These are phyloP conservation scores for Phytophthora agathidicida DNA, from an alignment of 352 stramenopile genomes.

Conservation along the genomic window DNA sequence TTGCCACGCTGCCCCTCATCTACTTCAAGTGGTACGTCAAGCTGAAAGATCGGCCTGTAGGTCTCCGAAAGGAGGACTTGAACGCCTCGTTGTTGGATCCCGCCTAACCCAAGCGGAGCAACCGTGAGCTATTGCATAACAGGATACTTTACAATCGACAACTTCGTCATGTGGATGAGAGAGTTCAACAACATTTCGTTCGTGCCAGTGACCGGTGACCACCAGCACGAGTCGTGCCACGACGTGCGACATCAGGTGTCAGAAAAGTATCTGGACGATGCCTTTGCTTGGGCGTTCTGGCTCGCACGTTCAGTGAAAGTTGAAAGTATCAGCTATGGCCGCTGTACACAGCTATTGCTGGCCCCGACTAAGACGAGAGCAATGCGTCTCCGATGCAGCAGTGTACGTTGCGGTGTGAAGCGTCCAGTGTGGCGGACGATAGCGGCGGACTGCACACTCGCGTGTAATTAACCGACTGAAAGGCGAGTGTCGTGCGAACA, in stretches of 20 bases:
- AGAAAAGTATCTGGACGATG: constrained; percentile 13
- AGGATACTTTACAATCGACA: constrained; percentile 25
- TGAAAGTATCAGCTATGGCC: constrained; percentile 6
- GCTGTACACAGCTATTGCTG: not conserved
- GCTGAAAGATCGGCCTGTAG: constrained; percentile 61
- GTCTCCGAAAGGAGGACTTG: constrained; percentile 59
- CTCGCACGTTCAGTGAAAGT: constrained; percentile 7
- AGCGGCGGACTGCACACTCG: not conserved
- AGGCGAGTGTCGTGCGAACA: constrained; percentile 2
- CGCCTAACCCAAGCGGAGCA: too few relatives aligned
- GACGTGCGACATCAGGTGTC: constrained; percentile 18
- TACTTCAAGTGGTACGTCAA: constrained; percentile 84
- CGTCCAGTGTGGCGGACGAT: constrained; percentile 11
- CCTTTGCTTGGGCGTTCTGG: not conserved
- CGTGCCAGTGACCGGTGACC: constrained; percentile 11
- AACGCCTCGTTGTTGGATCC: constrained; percentile 47
- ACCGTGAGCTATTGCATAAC: constrained; percentile 23
- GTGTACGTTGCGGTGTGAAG: constrained; percentile 3
- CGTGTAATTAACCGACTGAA: constrained; percentile 28
- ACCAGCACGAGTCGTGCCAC: constrained; percentile 9
- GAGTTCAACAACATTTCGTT: constrained; percentile 18
- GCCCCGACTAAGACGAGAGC: constrained; percentile 17
- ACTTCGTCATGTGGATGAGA: constrained; percentile 11
- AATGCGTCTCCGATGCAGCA: not conserved
- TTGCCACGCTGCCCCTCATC: constrained; percentile 53